A percentile compares a stretch with the other conserved stretches of the same genome.
phyloP scores from a whole-genome alignment of 768 basidiomycete genomes.

The Rhodocollybia butyracea region DNA sequence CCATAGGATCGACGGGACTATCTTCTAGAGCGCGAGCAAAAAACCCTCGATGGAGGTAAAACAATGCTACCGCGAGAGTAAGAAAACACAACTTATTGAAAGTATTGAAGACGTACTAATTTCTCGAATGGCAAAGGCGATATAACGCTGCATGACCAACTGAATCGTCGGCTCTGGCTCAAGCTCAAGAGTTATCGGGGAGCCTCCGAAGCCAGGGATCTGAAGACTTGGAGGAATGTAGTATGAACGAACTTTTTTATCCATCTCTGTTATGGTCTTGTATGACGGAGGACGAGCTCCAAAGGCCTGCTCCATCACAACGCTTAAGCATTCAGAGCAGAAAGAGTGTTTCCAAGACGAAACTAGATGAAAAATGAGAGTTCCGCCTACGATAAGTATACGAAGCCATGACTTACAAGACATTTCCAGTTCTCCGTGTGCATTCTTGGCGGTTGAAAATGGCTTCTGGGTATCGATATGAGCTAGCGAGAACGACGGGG shows the following conservation, averaged over 20 bases:
- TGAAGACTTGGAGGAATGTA: conserved; percentile 64
- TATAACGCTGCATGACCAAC: conserved; percentile 66
- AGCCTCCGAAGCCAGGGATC: conserved; percentile 59
- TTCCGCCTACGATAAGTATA: not conserved
- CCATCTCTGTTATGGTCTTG: conserved; percentile 58
- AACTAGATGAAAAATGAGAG: conserved; percentile 31
- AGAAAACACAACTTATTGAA: not conserved
- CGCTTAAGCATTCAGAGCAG: conserved; percentile 54
- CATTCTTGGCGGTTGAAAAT: conserved; percentile 40
- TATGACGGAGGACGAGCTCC: conserved; percentile 61
- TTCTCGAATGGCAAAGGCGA: conserved; percentile 64
- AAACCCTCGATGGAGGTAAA: conserved; percentile 75
- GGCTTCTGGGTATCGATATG: conserved; percentile 58
- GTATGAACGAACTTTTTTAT: conserved; percentile 61
- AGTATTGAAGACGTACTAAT: conserved; percentile 43
- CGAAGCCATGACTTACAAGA: conserved; percentile 41
- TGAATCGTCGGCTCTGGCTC: conserved; percentile 46
- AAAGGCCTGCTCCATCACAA: conserved; percentile 68
- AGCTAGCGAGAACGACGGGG: conserved; percentile 57
- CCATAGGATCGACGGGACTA: conserved; percentile 58
- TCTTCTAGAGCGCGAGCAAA: conserved; percentile 70
- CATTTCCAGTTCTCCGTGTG: conserved; percentile 56
- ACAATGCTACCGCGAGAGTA: conserved; percentile 40
- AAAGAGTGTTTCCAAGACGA: conserved; percentile 71
- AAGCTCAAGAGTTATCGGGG: conserved; percentile 36